These are phyloP conservation scores for Zalerion maritima DNA, from an alignment of 495 filamentous ascomycete species.

Conservation along the genomic window DNA sequence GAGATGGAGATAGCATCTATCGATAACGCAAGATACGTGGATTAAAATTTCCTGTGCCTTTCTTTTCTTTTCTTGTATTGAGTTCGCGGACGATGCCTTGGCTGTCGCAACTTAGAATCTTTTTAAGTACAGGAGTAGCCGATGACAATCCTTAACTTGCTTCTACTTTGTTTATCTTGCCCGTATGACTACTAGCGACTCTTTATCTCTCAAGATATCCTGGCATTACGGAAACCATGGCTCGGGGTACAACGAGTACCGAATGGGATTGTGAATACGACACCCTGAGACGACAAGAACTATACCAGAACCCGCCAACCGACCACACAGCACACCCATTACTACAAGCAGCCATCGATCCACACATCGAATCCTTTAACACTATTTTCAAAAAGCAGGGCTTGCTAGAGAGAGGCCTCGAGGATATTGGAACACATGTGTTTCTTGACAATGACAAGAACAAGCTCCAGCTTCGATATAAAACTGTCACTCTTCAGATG, in stretches of 20 bases:
- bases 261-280: slow-evolving; percentile 74
- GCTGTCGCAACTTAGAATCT: no score
- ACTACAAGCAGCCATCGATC: slow-evolving; percentile 65
- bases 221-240: slow-evolving; percentile 48
- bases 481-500: slow-evolving; percentile 64
- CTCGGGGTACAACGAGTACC: slow-evolving; percentile 36
- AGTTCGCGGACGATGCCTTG: no score
- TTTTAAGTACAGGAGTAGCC: no score
- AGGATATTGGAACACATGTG: slow-evolving; percentile 79
- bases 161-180: no score
- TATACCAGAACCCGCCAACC: slow-evolving; percentile 76
- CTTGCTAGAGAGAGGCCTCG: slow-evolving; percentile 59
- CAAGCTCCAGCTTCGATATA: slow-evolving; percentile 55
- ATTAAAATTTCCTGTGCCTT: no score
- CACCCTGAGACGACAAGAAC: slow-evolving; percentile 62
- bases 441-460: slow-evolving; percentile 79
- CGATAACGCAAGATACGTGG: no score
- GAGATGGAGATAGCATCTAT: no score
- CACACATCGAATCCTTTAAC: slow-evolving; percentile 94
- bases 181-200: no score
- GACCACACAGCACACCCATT: slow-evolving; percentile 81
- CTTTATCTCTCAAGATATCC: no score
- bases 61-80: no score
- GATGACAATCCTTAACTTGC: no score
- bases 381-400: slow-evolving; percentile 59